Conservation (phyloP, 768 basidiomycete species). For the Psilocybe cubensis region DNA sequence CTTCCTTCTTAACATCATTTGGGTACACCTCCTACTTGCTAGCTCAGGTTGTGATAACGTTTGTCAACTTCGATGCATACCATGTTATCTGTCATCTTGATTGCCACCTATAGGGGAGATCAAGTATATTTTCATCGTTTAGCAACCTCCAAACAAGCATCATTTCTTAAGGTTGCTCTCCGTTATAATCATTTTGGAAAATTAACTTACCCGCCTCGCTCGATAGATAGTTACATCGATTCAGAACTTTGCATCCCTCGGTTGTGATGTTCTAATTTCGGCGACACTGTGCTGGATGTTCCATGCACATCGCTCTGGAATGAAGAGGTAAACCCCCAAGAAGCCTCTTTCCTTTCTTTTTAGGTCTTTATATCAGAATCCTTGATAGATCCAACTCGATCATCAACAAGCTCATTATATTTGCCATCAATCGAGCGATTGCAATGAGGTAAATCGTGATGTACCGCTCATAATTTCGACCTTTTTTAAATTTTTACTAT, state of each 20-base stretch:
- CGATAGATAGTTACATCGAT: background rate
- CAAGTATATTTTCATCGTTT: background rate
- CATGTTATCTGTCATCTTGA: background rate
- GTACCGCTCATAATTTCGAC: background rate
- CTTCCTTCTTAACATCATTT: background rate
- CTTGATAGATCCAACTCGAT: background rate
- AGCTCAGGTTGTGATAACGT: background rate
- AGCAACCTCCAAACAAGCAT: background rate
- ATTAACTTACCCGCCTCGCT: background rate
- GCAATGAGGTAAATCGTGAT: background rate
- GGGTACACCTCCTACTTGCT: no score
- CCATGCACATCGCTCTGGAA: background rate
- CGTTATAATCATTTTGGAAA: background rate
- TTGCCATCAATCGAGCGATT: background rate
- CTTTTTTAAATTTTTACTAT: background rate
- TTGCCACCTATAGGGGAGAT: background rate
- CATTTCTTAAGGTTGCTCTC: background rate
- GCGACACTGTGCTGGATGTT: constrained; percentile 1
- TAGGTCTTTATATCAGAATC: background rate
- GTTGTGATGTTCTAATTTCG: background rate
- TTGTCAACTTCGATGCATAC: background rate
- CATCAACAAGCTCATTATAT: background rate
- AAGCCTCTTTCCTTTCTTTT: background rate
- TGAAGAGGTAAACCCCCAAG: background rate
- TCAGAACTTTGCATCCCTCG: background rate